Conservation (phyloP, 2,329 filamentous ascomycete genomes). For the Ophiostoma piceae region DNA sequence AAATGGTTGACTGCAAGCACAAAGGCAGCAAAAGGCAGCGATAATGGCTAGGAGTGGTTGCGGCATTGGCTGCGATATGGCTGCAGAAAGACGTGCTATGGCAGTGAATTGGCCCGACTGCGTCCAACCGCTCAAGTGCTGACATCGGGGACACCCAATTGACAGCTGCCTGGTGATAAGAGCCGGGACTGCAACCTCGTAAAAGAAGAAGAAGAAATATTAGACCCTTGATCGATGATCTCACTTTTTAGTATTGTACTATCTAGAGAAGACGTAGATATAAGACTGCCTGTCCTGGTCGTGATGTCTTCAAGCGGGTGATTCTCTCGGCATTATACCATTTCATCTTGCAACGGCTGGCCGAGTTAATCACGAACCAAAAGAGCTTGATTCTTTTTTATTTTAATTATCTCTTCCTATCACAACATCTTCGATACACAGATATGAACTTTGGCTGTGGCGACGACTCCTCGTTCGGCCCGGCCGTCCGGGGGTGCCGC, state of each 20-base stretch:
- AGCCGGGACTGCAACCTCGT: background rate
- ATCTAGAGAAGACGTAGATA: background rate
- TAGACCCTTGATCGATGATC: no score
- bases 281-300: background rate
- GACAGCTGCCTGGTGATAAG: background rate
- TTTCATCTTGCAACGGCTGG: background rate
- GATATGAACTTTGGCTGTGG: constrained; percentile 30
- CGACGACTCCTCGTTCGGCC: constrained; percentile 41
- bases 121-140: background rate
- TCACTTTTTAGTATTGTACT: no score
- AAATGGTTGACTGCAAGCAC: background rate
- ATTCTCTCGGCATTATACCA: background rate
- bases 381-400: background rate
- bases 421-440: no score
- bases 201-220: no score
- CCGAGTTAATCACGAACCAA: background rate
- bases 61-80: no score
- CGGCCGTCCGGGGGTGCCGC: constrained; percentile 43
- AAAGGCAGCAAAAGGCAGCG: no score
- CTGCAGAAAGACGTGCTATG: background rate
- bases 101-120: background rate
- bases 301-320: background rate
- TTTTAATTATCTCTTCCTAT: no score
- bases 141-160: background rate
- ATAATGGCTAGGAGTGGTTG: background rate